Base-by-base conservation (phyloP, 805 yeast genomes). In the Gaillardinia entomophila region DNA sequence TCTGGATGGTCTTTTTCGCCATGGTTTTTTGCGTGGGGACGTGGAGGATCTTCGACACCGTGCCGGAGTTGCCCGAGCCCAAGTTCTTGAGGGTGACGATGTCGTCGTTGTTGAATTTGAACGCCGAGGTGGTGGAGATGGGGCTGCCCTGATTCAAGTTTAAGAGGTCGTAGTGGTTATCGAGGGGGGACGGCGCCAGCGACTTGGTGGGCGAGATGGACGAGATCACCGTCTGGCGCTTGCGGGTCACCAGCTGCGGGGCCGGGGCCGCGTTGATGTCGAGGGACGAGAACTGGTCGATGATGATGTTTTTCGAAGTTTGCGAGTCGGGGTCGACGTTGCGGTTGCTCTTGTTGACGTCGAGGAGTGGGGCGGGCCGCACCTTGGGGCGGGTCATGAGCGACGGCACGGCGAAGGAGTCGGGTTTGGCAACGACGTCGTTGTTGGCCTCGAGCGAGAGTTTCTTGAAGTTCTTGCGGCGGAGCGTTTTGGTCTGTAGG, bases 51-150 rank as follows among this genome's bases (percentile, higher is more conserved):
- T 89, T 87, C 28, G 82, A 66, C 3, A 92, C 99, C 2, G 87
- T 79, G 2, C 99, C 99, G 10, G 96, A 87, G 53, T 86, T 89
- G 10, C 99, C 99, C 18, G 86, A 73, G 7, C 99, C 99, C 31
- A 92, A 67, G 39, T 78, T 79, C 38, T 85, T 79, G 32, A 92
- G 55, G 22, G 79, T 75, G 12, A 88, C 75, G 16, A 92, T 58
- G 49, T 92, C 96, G 27, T 77, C 77, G 41, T 52, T 60, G 32
- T 53, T 51, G 22, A 66, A 46, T 27, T 48, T 52, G 16, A 61
- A 35, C 12, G 55, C 30, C 2, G 61, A 38, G 1, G 66, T 60
- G 16, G 70, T 55, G 17, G 62, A 49, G 11, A 59, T 41, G 3
- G 69, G 69, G 14, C 63, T 48, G 16, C 44, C 24, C 13, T 16